Evolutionary conservation across 2,329 filamentous ascomycete genomes (phyloP).

Genomic region (Claviceps capensis): DNA sequence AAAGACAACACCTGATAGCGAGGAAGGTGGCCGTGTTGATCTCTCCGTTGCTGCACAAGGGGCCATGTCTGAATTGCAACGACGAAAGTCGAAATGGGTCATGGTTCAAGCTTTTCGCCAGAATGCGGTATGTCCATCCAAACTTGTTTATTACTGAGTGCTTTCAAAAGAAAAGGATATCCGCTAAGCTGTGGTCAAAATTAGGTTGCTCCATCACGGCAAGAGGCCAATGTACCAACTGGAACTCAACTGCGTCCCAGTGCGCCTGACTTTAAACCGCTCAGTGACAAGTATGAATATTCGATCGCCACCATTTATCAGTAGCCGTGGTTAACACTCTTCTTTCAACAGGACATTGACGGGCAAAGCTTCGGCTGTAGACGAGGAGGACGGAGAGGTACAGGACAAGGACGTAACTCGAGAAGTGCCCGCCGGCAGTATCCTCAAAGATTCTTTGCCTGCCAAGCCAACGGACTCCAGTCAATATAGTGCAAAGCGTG

Average conservation of each 20-base stretch:
- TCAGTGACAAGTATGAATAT: conserved; percentile 22
- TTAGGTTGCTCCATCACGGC: conserved; percentile 16
- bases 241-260: conserved; percentile 37
- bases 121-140: conserved; percentile 37
- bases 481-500: conserved; percentile 16
- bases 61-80: conserved; percentile 55
- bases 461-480: conserved; percentile 16
- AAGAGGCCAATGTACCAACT: conserved; percentile 17
- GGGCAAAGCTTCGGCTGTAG: conserved; percentile 18
- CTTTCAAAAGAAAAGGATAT: neutral
- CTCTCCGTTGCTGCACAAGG: conserved; percentile 61
- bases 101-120: conserved; percentile 60
- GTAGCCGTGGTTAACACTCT: conserved; percentile 4
- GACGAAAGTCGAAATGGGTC: conserved; percentile 54
- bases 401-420: conserved; percentile 33
- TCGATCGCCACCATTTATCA: conserved; percentile 5
- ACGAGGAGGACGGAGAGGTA: conserved; percentile 62
- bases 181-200: conserved; percentile 1
- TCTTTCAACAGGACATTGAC: conserved; percentile 10
- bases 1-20: conserved; percentile 32
- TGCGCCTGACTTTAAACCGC: conserved; percentile 52
- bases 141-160: neutral
- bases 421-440: conserved; percentile 2
- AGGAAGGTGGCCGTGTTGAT: conserved; percentile 53
- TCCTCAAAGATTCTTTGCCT: conserved; percentile 20